Evolutionary conservation across 495 filamentous ascomycete genomes (phyloP), one percentile per base, ranked within the genome.

Genomic region (Melanomma pulvis-pyrius): DNA sequence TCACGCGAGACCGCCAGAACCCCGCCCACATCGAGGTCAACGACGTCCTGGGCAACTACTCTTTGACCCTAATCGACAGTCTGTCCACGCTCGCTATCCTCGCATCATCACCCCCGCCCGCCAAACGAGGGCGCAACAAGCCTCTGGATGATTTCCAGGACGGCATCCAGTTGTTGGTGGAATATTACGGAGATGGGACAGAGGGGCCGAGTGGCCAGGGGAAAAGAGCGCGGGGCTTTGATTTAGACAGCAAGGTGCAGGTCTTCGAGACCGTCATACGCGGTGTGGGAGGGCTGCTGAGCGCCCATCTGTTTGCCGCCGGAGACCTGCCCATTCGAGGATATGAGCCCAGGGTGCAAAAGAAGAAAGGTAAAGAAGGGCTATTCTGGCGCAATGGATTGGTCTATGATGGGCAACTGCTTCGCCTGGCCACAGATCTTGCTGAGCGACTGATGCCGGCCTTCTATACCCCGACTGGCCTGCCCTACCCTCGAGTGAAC

Each of bases 251-350:
- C 76, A 97, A 97, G 76, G 94, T 98, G 9, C 92, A 98, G 77
- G 91, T 98, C 34, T 98, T 98, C 74, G 94, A 98, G 77, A 97
- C 92, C 1, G 92, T 96, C 11, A 98, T 98, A 74, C 83, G 94
- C 67, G 93, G 93, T 28, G 83, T 98, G 54, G 94, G 96, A 19
- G 94, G 94, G 22, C 78, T 98, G 30, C 79, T 98, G 49, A 96
- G 92, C 69, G 92, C 96, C 7, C 94, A 98, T 79, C 80, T 97
- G 25, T 98, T 98, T 75, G 92, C 94, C 15, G 80, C 92, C 49
- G 93, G 91, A 36, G 92, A 94, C 24, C 78, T 96, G 36, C 93
- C 93, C 0, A 96, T 97, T 55, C 81, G 79, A 25, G 87, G 89
- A 30, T 97, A 96, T 74, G 67, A 83, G 2, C 86, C 36, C 62